These are phyloP conservation scores for Xerocomellus dryophilus DNA, from an alignment of 768 basidiomycete genomes.

Conservation along the genomic window DNA sequence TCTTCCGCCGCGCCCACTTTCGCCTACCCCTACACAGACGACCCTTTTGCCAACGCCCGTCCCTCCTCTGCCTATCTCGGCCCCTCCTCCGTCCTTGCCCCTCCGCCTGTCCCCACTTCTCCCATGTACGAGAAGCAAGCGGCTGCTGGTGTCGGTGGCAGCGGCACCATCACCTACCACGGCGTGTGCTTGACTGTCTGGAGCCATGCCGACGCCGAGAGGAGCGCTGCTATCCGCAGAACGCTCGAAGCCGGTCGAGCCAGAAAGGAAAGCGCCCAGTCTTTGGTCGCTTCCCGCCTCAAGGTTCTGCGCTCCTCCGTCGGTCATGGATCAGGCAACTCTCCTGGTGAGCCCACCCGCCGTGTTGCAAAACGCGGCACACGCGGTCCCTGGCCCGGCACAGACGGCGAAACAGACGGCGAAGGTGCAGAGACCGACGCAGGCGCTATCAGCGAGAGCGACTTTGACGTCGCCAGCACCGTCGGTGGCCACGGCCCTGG, in stretches of 20 bases:
- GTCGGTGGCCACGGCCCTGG: conserved; percentile 73
- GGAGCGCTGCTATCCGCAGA: conserved; percentile 78
- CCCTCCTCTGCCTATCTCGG: conserved; percentile 81
- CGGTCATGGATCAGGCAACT: conserved; percentile 42
- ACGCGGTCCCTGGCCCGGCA: conserved; percentile 69
- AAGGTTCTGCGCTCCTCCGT: conserved; percentile 59
- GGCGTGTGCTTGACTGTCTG: conserved; percentile 93
- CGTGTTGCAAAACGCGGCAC: conserved; percentile 60
- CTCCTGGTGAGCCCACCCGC: conserved; percentile 48
- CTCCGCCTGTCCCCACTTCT: conserved; percentile 27
- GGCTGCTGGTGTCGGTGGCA: conserved; percentile 36
- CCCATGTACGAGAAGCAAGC: conserved; percentile 34
- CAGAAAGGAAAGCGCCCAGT: conserved; percentile 78
- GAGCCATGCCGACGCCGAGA: conserved; percentile 91
- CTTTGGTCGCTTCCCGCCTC: conserved; percentile 62
- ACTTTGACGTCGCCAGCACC: conserved; percentile 79
- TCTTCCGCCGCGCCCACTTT: conserved; percentile 66
- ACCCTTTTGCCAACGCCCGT: conserved; percentile 63
- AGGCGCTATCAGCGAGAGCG: conserved; percentile 80
- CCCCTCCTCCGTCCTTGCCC: conserved; percentile 60
- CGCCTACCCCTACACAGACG: conserved; percentile 70
- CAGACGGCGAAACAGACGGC: conserved; percentile 68
- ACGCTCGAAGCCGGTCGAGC: conserved; percentile 76
- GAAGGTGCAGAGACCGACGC: conserved; percentile 70
- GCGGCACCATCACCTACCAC: conserved; percentile 63